A percentile compares a stretch with the other conserved stretches of the same genome.
These are phyloP conservation scores for Aspergillus pseudonomiae DNA, from an alignment of 2,329 filamentous ascomycete genomes.

Conservation along the genomic window DNA sequence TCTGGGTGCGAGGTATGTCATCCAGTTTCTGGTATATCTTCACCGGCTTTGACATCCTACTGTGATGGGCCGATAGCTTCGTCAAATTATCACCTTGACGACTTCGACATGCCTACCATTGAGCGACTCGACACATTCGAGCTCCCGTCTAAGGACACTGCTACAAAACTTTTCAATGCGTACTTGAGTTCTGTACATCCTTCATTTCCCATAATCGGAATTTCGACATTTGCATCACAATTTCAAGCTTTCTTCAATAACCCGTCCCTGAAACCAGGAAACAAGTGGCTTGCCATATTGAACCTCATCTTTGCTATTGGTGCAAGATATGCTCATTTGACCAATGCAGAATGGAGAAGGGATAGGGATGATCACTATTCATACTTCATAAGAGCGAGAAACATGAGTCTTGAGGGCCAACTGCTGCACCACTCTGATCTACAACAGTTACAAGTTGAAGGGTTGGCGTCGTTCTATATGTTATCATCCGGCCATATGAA, in stretches of 20 bases:
- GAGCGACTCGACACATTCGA: slow-evolving; percentile 40
- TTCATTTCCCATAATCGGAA: slow-evolving; percentile 49
- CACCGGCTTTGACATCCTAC: slow-evolving; percentile 30
- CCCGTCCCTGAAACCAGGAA: slow-evolving; percentile 38
- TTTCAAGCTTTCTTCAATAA: slow-evolving; percentile 44
- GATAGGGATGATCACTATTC: slow-evolving; percentile 42
- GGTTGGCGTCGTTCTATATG: slow-evolving; percentile 47
- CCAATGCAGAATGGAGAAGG: slow-evolving; percentile 39
- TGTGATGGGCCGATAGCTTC: slow-evolving; percentile 30
- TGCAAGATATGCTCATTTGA: slow-evolving; percentile 43
- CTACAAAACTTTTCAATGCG: slow-evolving; percentile 43
- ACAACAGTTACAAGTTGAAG: slow-evolving; percentile 48
- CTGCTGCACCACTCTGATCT: slow-evolving; percentile 46
- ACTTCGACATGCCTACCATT: slow-evolving; percentile 39
- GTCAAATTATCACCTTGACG: slow-evolving; percentile 46
- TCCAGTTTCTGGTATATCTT: slow-evolving; percentile 26
- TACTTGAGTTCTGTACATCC: slow-evolving; percentile 48
- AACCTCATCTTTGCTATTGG: slow-evolving; percentile 51
- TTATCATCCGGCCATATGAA: slow-evolving; percentile 47
- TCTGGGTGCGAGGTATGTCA: slow-evolving; percentile 26
- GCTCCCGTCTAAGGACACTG: slow-evolving; percentile 41
- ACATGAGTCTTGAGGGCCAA: slow-evolving; percentile 43
- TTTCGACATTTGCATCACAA: slow-evolving; percentile 44
- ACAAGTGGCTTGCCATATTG: slow-evolving; percentile 48
- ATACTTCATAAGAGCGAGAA: slow-evolving; percentile 46